These are phyloP conservation scores for Gossypioides kirkii DNA, from an alignment of 345 rosid genomes.

Conservation along the genomic window DNA sequence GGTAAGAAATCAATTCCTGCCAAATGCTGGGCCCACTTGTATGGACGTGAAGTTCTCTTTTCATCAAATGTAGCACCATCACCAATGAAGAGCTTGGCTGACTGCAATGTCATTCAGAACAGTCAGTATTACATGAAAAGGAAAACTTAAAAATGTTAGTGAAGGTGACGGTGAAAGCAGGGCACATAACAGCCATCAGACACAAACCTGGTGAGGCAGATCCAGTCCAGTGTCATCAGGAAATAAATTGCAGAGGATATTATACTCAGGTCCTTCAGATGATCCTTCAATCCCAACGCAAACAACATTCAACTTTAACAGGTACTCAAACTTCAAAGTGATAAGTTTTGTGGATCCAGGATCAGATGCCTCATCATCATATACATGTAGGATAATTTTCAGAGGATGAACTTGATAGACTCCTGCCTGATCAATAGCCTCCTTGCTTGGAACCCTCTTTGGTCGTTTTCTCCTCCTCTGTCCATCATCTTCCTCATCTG, in stretches of 20 bases:
- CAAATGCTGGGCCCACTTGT: constrained; percentile 90
- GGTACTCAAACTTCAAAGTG: constrained; percentile 65
- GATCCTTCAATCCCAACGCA: constrained; percentile 68
- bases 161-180: neutral
- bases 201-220: constrained; percentile 81
- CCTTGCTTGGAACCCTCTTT: constrained; percentile 60
- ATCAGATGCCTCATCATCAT: constrained; percentile 57
- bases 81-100: constrained; percentile 73
- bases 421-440: constrained; percentile 49
- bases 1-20: constrained; percentile 93
- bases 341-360: constrained; percentile 51
- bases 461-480: constrained; percentile 70
- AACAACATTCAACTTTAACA: constrained; percentile 73
- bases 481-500: constrained; percentile 81
- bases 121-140: constrained; percentile 16
- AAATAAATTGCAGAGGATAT: constrained; percentile 68
- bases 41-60: constrained; percentile 67
- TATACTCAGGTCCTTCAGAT: constrained; percentile 43
- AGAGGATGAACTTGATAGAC: constrained; percentile 69
- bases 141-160: neutral
- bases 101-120: constrained; percentile 42
- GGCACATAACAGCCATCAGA: neutral
- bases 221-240: constrained; percentile 78
- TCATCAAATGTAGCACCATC: constrained; percentile 46
- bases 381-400: constrained; percentile 54